These are phyloP conservation scores for Wickerhamomyces hampshirensis DNA, from an alignment of 805 yeast species.

Conservation along the genomic window DNA sequence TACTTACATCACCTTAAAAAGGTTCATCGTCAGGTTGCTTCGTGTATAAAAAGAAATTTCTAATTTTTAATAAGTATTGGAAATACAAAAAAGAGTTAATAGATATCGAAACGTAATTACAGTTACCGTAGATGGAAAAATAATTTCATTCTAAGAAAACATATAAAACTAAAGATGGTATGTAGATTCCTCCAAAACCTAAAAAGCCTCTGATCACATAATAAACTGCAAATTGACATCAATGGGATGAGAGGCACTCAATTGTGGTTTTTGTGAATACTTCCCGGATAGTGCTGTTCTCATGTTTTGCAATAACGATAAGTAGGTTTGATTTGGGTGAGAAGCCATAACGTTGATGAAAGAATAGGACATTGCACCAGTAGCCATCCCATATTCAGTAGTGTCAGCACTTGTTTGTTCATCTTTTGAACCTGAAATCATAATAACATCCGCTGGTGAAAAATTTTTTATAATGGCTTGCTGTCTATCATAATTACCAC, in stretches of 20 bases:
- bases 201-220: no score
- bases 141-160: no score
- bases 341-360: conserved; percentile 54
- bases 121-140: no score
- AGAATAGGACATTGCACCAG: conserved; percentile 75
- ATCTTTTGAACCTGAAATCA: conserved; percentile 68
- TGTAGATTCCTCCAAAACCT: no score
- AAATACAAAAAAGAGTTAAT: no score
- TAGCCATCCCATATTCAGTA: conserved; percentile 52
- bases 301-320: conserved; percentile 57
- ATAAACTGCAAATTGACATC: conserved; percentile 44
- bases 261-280: conserved; percentile 70
- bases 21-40: no score
- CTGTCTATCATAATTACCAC: conserved; percentile 26
- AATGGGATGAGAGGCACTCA: conserved; percentile 64
- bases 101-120: no score
- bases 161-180: background rate
- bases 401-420: conserved; percentile 59
- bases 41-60: no score
- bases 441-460: conserved; percentile 63
- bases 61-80: no score
- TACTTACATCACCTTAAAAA: no score
- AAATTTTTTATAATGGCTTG: conserved; percentile 42
- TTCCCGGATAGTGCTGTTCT: conserved; percentile 51
- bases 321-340: conserved; percentile 52